phyloP scores from a whole-genome alignment of 139 green algal genomes.

The Tetraselmis chui region DNA sequence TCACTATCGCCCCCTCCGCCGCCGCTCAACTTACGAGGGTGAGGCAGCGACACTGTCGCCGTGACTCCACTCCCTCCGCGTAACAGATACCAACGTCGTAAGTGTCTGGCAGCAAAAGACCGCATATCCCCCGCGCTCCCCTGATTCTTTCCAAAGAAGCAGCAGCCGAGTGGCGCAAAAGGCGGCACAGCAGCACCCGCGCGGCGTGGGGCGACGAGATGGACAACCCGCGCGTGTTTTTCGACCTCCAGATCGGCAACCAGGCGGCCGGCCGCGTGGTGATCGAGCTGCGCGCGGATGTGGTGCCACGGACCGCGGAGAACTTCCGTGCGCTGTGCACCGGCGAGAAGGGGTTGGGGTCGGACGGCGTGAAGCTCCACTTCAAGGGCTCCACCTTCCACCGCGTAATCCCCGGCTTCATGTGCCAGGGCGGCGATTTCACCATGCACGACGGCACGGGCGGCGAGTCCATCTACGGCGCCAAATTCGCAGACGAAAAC shows the following conservation, averaged over 20 bases:
- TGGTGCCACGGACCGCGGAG: background rate
- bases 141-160: too few species aligned
- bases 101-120: too few species aligned
- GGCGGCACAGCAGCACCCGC: too few species aligned
- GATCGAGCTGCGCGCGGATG: slow-evolving; percentile 34
- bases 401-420: slow-evolving; percentile 13
- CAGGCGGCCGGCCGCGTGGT: slow-evolving; percentile 31
- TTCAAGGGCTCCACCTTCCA: slow-evolving; percentile 15
- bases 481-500: slow-evolving; percentile 80
- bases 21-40: too few species aligned
- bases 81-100: too few species aligned
- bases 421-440: slow-evolving; percentile 13
- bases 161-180: too few species aligned
- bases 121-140: too few species aligned
- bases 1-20: too few species aligned
- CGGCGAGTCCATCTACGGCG: slow-evolving; percentile 85
- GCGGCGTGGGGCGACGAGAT: too few species aligned
- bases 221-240: slow-evolving; percentile 28
- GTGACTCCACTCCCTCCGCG: too few species aligned
- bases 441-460: slow-evolving; percentile 11
- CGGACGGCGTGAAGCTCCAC: background rate
- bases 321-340: slow-evolving; percentile 1
- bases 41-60: too few species aligned
- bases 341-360: slow-evolving; percentile 5
- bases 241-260: slow-evolving; percentile 42